phyloP scores from a whole-genome alignment of 192 early-diverging fungal genomes.

The Linnemannia schmuckeri region DNA sequence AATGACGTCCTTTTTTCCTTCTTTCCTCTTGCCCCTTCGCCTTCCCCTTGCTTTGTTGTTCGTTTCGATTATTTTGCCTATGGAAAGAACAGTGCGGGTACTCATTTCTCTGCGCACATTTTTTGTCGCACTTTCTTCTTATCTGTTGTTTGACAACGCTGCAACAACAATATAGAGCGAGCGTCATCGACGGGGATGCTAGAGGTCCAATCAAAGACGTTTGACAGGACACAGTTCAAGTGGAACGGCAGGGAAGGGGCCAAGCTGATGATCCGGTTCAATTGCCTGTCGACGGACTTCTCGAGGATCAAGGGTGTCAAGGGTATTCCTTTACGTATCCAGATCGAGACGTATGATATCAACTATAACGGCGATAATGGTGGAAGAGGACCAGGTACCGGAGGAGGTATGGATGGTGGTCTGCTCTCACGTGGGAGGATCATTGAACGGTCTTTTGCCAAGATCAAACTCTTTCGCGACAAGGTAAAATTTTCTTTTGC shows the following conservation, averaged over 20 bases:
- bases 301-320: constrained; percentile 87
- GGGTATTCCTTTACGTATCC: constrained; percentile 76
- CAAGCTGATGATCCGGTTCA: constrained; percentile 76
- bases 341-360: constrained; percentile 39
- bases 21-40: neutral
- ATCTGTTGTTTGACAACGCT: neutral
- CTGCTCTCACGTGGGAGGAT: neutral
- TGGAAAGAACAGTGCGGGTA: constrained; percentile 56
- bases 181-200: constrained; percentile 68
- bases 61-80: neutral
- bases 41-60: neutral
- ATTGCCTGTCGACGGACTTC: constrained; percentile 85
- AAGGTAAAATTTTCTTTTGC: constrained; percentile 58
- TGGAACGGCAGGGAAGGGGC: constrained; percentile 78
- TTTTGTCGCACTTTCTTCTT: neutral
- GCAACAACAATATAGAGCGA: constrained; percentile 46
- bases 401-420: neutral
- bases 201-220: constrained; percentile 66
- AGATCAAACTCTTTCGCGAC: constrained; percentile 80
- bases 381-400: neutral
- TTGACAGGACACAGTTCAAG: constrained; percentile 79
- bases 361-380: neutral
- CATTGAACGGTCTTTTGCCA: constrained; percentile 70
- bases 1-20: neutral
- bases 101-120: neutral